Conservation (phyloP, 257 asterid species). For the Nicotiana attenuata region DNA sequence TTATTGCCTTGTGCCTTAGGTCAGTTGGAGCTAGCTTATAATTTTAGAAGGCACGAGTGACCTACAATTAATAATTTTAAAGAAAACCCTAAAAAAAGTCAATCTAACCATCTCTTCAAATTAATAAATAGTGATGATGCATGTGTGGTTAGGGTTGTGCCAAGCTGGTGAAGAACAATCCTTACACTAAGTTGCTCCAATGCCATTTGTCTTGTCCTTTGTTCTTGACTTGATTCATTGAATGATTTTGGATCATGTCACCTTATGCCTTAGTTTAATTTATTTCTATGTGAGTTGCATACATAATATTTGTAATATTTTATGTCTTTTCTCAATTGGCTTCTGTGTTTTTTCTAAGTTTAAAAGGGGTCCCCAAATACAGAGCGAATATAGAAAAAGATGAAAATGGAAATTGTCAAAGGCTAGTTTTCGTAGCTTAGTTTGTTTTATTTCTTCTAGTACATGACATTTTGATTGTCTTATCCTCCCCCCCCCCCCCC, state of each 20-base stretch:
- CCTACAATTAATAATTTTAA: not conserved
- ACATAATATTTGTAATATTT: not conserved
- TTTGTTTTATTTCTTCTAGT: not conserved
- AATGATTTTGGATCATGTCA: constrained; percentile 28
- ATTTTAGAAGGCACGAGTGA: not conserved
- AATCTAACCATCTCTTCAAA: not conserved
- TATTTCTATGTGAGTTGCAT: not conserved
- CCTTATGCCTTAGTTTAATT: not conserved
- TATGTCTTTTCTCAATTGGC: not conserved
- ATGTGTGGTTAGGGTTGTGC: constrained; percentile 25
- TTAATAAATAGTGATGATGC: not conserved
- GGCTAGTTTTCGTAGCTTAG: not conserved
- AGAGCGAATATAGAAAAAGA: not conserved
- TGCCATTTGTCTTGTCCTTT: constrained; percentile 39
- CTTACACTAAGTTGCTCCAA: constrained; percentile 14
- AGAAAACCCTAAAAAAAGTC: not conserved
- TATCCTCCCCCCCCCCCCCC: not conserved
- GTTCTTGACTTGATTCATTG: constrained; percentile 40
- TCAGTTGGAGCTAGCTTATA: not conserved
- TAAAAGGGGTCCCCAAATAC: not conserved
- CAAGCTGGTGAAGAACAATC: constrained; percentile 23
- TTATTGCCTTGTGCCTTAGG: not conserved
- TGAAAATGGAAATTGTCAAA: not conserved
- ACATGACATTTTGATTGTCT: not conserved
- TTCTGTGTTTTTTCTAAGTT: not conserved